Evolutionary conservation across 2,329 filamentous ascomycete species (phyloP), one percentile per base, ranked within the genome.

Genomic region (Dryadomyces quercivorus): DNA sequence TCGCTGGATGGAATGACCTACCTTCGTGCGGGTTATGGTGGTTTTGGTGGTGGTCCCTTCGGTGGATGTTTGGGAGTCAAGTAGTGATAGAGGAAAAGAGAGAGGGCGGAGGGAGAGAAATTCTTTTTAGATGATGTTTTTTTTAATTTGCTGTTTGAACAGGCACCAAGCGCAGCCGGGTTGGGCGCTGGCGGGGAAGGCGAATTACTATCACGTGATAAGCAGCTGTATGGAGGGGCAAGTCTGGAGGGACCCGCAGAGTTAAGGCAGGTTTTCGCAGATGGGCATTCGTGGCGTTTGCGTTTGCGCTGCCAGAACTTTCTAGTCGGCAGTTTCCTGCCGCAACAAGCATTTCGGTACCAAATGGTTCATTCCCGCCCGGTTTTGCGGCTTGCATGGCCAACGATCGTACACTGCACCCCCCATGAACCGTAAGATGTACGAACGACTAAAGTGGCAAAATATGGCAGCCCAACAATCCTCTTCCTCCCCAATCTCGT

Each of bases 391-490:
- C 26, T 31, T 31, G 26, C 26, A 8, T 31, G 26, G 26, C 26
- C 26, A 31, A 31, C 26, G 22, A 31, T 21, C 16, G 2, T 8
- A 48, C 18, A 47, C 31, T 43, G 31, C 26, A 15, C 18, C 8
- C 8, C 26, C 26, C 26, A 31, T 31, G 26, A 31, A 31, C 26
- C 8, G 26, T 31, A 31, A 31, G 26, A 31, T 31, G 26, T 31
- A 13, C 18, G 13, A 34, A 26, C 46, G 13, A 16, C 78, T 73
- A 95, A 55, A 94, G 61, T 26, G 88, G 89, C 60, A 95, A 71
- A 59, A 97, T 80, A 71, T 96, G 91, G 67, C 92, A 98, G 54
- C 92, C 92, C 63, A 98, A 72, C 67, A 94, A 72, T 13, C 92
- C 93, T 67, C 89, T 78, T 34, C 93, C 93, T 61, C 92, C 92